Evolutionary conservation across 108 stramenopile genomes (phyloP).

Genomic region (Hondaea fermentalgiana): DNA sequence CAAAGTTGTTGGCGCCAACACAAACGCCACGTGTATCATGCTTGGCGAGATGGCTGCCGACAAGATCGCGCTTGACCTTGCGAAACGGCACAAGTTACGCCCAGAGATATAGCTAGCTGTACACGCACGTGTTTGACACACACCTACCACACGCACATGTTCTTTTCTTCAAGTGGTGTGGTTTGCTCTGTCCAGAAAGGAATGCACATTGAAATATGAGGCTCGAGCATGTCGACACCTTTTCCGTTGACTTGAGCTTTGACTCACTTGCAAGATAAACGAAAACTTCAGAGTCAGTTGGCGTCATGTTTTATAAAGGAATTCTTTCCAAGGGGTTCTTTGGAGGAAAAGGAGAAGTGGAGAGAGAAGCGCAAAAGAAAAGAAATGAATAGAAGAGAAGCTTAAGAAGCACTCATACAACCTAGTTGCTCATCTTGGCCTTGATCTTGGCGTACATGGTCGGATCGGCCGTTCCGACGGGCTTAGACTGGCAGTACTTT

Average conservation of each 20-base stretch:
- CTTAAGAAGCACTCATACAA: background rate
- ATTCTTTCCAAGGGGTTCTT: too few relatives aligned
- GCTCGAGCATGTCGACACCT: too few relatives aligned
- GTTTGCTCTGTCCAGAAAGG: too few relatives aligned
- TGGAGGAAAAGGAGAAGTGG: background rate
- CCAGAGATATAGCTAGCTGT: background rate
- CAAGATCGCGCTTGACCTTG: background rate
- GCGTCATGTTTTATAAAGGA: too few relatives aligned
- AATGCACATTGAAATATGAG: too few relatives aligned
- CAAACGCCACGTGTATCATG: background rate
- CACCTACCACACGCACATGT: background rate
- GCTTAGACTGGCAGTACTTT: background rate
- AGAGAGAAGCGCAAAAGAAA: background rate
- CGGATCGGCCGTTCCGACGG: background rate
- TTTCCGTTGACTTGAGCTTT: too few relatives aligned
- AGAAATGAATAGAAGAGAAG: background rate
- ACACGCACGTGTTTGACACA: background rate
- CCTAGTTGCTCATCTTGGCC: constrained; percentile 22
- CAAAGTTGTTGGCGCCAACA: background rate
- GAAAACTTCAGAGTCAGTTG: too few relatives aligned
- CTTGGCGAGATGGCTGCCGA: constrained; percentile 5
- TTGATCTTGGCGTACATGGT: background rate
- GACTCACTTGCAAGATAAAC: too few relatives aligned
- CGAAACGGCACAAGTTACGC: background rate
- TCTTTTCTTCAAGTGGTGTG: too few relatives aligned